Percentiles rank a stretch among this genome's conserved stretches.
phyloP scores from a whole-genome alignment of 495 filamentous ascomycete species.

The Hypoxylon lenormandii region DNA sequence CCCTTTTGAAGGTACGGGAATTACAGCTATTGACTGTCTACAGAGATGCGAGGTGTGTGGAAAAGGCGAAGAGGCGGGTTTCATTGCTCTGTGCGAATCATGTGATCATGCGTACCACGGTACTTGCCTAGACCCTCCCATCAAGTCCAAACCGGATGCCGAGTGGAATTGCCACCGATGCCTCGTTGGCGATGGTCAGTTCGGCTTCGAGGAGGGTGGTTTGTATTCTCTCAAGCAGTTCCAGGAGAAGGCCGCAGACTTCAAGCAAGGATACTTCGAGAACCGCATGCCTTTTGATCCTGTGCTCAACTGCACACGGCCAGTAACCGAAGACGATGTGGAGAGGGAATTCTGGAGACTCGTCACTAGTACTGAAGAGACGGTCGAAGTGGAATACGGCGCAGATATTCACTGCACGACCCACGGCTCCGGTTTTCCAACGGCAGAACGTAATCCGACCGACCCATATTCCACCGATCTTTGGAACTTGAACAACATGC shows the following conservation, averaged over 20 bases:
- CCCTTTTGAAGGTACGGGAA: neutral
- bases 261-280: constrained; percentile 93
- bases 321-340: constrained; percentile 93
- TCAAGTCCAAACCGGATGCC: constrained; percentile 80
- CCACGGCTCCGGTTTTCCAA: constrained; percentile 97
- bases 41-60: constrained; percentile 91
- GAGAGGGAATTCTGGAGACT: constrained; percentile 97
- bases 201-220: constrained; percentile 96
- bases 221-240: constrained; percentile 96
- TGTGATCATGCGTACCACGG: constrained; percentile 92
- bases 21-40: constrained; percentile 38
- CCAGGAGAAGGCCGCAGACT: constrained; percentile 92
- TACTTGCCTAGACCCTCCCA: constrained; percentile 85
- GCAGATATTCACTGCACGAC: constrained; percentile 99
- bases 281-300: constrained; percentile 91
- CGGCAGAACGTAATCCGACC: constrained; percentile 87
- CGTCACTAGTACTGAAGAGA: constrained; percentile 91
- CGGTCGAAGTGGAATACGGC: constrained; percentile 97
- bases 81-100: constrained; percentile 87
- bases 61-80: constrained; percentile 72
- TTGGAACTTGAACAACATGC: constrained; percentile 96
- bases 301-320: constrained; percentile 77
- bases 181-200: constrained; percentile 94
- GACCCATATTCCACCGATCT: constrained; percentile 87
- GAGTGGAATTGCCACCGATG: constrained; percentile 98